A percentile compares a stretch with the other conserved stretches of the same genome.
Conservation (phyloP, 169 alveolate genomes). For the Eimeria falciformis region DNA sequence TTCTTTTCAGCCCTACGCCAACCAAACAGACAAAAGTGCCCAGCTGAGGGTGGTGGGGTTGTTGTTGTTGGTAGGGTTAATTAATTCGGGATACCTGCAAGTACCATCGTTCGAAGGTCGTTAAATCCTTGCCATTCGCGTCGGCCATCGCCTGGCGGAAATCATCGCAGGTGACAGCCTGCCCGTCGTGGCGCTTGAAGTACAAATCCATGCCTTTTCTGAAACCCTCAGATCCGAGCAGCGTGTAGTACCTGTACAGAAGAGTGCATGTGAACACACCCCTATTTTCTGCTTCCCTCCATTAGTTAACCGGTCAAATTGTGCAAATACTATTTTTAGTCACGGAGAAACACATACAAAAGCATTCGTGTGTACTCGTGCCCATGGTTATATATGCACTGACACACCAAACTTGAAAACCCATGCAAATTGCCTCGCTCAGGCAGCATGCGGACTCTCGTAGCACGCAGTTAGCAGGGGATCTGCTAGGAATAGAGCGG, state of each 20-base stretch:
- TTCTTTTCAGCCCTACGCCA: too few relatives aligned
- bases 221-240: slow-evolving; percentile 94
- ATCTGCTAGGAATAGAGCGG: too few relatives aligned
- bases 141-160: slow-evolving; percentile 94
- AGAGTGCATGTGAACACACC: too few relatives aligned
- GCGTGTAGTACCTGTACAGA: slow-evolving; percentile 81
- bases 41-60: neutral
- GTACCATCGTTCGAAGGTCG: slow-evolving; percentile 94
- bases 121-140: slow-evolving; percentile 86
- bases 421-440: too few relatives aligned
- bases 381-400: neutral
- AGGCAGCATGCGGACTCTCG: too few relatives aligned
- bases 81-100: slow-evolving; percentile 90
- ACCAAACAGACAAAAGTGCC: too few relatives aligned
- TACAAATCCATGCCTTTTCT: slow-evolving; percentile 93
- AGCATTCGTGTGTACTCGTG: neutral
- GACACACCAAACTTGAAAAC: too few relatives aligned
- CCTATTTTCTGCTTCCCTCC: too few relatives aligned
- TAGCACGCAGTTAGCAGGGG: too few relatives aligned
- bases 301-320: neutral
- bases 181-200: slow-evolving; percentile 92
- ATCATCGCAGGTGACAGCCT: slow-evolving; percentile 96
- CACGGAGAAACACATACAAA: neutral
- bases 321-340: neutral
- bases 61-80: slow-evolving; percentile 80